A percentile compares a stretch with the other conserved stretches of the same genome.
Conservation (phyloP, 306 rosid genomes). For the Macrotyloma uniflorum region DNA sequence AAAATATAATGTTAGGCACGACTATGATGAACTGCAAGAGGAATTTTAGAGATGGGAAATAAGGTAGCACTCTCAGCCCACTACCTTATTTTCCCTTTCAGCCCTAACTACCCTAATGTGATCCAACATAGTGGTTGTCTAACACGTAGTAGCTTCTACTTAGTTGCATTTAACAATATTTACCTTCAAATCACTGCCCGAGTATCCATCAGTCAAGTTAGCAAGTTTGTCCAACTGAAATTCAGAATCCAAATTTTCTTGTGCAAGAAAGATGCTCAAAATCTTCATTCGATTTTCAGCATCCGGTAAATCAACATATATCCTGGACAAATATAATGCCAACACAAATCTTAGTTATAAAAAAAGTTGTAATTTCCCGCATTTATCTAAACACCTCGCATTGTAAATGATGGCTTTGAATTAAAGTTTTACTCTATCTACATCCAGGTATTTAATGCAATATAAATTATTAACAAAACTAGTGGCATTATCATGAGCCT, state of each 20-base stretch:
- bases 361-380: background rate
- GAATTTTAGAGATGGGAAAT: background rate
- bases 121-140: background rate
- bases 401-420: background rate
- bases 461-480: background rate
- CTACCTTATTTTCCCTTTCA: background rate
- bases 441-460: background rate
- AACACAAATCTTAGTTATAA: slow-evolving; percentile 32
- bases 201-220: slow-evolving; percentile 86
- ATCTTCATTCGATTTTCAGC: slow-evolving; percentile 87
- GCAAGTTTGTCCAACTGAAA: slow-evolving; percentile 84
- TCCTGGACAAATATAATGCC: slow-evolving; percentile 52
- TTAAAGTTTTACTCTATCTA: background rate
- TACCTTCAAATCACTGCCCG: slow-evolving; percentile 99
- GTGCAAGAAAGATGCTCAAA: slow-evolving; percentile 81
- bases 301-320: slow-evolving; percentile 95
- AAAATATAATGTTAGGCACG: slow-evolving; percentile 1
- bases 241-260: slow-evolving; percentile 69
- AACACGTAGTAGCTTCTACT: background rate
- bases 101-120: background rate
- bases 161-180: slow-evolving; percentile 4
- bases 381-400: slow-evolving; percentile 16
- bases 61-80: background rate
- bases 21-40: background rate
- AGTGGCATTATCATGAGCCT: background rate